Conservation (phyloP, 2,329 filamentous ascomycete species). For the Biscogniauxia marginata region DNA sequence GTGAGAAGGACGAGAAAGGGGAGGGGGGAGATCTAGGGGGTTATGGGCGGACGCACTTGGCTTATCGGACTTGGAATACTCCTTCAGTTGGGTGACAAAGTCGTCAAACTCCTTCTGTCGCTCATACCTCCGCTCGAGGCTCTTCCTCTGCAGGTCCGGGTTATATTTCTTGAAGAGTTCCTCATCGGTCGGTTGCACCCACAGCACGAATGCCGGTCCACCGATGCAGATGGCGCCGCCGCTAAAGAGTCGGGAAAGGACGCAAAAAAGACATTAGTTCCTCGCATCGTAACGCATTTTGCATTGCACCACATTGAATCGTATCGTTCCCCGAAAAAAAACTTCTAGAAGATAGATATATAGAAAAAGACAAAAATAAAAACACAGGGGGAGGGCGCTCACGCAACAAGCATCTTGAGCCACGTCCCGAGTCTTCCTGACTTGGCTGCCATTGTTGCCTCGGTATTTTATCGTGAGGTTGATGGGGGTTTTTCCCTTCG, state of each 20-base stretch:
- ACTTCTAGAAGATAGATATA: slow-evolving; percentile 12
- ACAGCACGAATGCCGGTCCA: slow-evolving; percentile 80
- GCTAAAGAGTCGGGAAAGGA: slow-evolving; percentile 4
- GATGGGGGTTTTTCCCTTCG: too few species aligned
- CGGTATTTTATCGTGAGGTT: too few species aligned
- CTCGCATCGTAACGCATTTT: too few species aligned
- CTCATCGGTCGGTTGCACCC: slow-evolving; percentile 80
- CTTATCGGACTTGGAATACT: slow-evolving; percentile 87
- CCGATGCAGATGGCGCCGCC: slow-evolving; percentile 62
- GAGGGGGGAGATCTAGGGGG: too few species aligned
- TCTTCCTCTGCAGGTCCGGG: slow-evolving; percentile 87
- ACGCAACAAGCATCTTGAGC: slow-evolving; percentile 72
- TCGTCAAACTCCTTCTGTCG: slow-evolving; percentile 84
- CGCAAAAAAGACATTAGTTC: too few species aligned
- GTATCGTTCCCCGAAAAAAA: too few species aligned
- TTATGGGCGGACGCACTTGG: slow-evolving; percentile 80
- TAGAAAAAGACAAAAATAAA: neutral
- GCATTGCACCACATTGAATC: too few species aligned
- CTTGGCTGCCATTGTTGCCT: slow-evolving; percentile 42
- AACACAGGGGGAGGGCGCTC: slow-evolving; percentile 34
- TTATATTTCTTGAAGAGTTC: slow-evolving; percentile 92
- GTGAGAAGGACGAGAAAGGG: neutral
- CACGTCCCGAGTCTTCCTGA: slow-evolving; percentile 55
- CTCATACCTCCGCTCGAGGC: slow-evolving; percentile 74
- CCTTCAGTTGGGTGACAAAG: slow-evolving; percentile 80